These are phyloP conservation scores for Exutisphaerella laricina DNA, from an alignment of 2,329 filamentous ascomycete species.

Conservation along the genomic window DNA sequence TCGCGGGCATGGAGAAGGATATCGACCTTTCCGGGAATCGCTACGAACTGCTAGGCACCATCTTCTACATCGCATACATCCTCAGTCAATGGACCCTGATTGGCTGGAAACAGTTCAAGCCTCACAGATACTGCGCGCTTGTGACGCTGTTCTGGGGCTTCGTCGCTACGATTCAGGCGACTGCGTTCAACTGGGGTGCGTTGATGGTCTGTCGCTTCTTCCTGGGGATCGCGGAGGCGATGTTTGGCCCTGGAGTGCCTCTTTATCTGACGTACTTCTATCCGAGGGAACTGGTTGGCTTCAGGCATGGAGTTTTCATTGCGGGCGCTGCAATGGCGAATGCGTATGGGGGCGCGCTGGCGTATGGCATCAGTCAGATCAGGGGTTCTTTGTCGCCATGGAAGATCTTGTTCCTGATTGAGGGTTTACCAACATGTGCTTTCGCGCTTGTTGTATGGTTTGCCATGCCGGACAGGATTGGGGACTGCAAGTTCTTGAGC, in stretches of 20 bases:
- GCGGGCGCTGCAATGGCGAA: conserved; percentile 64
- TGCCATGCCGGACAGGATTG: conserved; percentile 44
- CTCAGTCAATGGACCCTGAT: conserved; percentile 42
- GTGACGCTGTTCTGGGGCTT: conserved; percentile 44
- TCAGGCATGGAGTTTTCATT: conserved; percentile 52
- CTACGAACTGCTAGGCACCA: conserved; percentile 47
- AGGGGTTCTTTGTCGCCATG: conserved; percentile 54
- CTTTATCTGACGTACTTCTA: conserved; percentile 63
- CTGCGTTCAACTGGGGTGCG: conserved; percentile 41
- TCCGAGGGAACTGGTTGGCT: conserved; percentile 51
- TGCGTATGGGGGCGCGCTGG: conserved; percentile 65
- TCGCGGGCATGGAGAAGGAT: conserved; percentile 41
- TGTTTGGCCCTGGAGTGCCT: conserved; percentile 47
- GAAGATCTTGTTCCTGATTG: conserved; percentile 57
- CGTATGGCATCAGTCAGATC: conserved; percentile 60
- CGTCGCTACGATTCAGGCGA: conserved; percentile 44
- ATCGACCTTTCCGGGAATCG: conserved; percentile 43
- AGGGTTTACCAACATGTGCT: conserved; percentile 56
- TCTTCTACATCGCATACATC: conserved; percentile 50
- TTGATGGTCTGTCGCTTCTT: conserved; percentile 48
- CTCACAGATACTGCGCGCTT: conserved; percentile 38
- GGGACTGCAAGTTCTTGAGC: conserved; percentile 41
- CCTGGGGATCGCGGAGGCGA: conserved; percentile 37
- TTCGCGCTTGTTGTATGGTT: conserved; percentile 50
- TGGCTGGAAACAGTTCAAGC: conserved; percentile 34